phyloP scores from a whole-genome alignment of 257 asterid species.

The Verbena officinalis region DNA sequence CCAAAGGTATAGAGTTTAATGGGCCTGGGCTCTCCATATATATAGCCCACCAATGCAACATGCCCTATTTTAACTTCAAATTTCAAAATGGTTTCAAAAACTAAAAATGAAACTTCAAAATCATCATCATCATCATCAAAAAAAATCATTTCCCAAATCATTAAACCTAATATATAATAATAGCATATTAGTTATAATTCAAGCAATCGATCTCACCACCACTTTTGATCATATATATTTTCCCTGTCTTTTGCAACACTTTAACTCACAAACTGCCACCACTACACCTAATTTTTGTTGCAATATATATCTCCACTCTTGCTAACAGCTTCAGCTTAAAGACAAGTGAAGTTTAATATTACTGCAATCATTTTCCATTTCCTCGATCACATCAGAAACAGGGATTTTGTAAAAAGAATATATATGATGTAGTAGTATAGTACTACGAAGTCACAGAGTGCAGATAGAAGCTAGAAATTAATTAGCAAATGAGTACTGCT shows the following conservation, averaged over 20 bases:
- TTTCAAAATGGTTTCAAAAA: no score
- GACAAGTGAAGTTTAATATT: slow-evolving; percentile 33
- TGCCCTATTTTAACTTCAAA: no score
- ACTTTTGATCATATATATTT: slow-evolving; percentile 23
- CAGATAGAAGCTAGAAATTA: not conserved
- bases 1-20: no score
- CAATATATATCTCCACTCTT: not conserved
- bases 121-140: no score
- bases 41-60: no score
- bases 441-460: slow-evolving; percentile 7
- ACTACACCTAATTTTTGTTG: slow-evolving; percentile 33
- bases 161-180: slow-evolving; percentile 23
- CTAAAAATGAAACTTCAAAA: no score
- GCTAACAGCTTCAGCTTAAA: slow-evolving; percentile 50
- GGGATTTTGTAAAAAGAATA: no score
- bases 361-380: slow-evolving; percentile 39
- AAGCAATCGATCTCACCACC: slow-evolving; percentile 50
- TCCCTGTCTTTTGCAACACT: slow-evolving; percentile 47
- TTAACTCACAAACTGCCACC: slow-evolving; percentile 49
- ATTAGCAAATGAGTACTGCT: slow-evolving; percentile 50
- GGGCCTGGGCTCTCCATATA: no score
- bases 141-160: not conserved
- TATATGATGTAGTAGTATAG: no score
- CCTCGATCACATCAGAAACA: not conserved
- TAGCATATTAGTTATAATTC: slow-evolving; percentile 28